Conservation (phyloP, 2,329 filamentous ascomycete species). For the Beauveria varroae region DNA sequence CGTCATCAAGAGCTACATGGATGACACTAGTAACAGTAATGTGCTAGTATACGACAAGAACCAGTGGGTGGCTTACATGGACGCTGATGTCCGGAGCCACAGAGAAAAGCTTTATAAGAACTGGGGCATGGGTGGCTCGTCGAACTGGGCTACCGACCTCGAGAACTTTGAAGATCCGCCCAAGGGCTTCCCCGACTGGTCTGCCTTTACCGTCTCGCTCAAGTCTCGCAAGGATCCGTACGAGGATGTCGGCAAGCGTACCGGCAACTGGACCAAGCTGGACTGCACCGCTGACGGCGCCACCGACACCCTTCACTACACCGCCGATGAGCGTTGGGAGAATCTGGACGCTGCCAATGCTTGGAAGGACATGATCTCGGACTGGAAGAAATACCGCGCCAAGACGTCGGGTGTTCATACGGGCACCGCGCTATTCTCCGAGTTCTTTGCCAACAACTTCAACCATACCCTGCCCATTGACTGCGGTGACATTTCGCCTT, state of each 20-base stretch:
- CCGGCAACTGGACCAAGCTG: conserved; percentile 19
- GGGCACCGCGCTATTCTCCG: conserved; percentile 10
- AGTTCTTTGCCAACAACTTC: conserved; percentile 12
- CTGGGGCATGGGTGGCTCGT: conserved; percentile 16
- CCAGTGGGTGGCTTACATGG: conserved; percentile 15
- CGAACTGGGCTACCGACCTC: conserved; percentile 19
- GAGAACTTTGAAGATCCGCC: conserved; percentile 17
- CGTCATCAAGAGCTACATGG: conserved; percentile 11
- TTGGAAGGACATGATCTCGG: background rate
- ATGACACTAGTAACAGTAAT: conserved; percentile 13
- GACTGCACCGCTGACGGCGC: conserved; percentile 15
- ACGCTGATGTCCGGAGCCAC: conserved; percentile 6
- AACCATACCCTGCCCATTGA: background rate
- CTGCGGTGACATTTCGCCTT: background rate
- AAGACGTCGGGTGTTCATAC: background rate
- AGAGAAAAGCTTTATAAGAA: conserved; percentile 11
- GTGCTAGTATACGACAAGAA: conserved; percentile 16
- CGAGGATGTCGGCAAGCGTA: conserved; percentile 11
- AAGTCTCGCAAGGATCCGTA: conserved; percentile 15
- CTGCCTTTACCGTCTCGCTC: conserved; percentile 13
- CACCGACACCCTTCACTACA: background rate
- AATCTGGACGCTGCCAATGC: background rate
- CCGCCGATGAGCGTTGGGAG: background rate
- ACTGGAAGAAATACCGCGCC: background rate
- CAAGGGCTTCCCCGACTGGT: conserved; percentile 12